Base-by-base conservation (phyloP, 2,329 filamentous ascomycete genomes). In the Cercospora zeae-maydis region DNA sequence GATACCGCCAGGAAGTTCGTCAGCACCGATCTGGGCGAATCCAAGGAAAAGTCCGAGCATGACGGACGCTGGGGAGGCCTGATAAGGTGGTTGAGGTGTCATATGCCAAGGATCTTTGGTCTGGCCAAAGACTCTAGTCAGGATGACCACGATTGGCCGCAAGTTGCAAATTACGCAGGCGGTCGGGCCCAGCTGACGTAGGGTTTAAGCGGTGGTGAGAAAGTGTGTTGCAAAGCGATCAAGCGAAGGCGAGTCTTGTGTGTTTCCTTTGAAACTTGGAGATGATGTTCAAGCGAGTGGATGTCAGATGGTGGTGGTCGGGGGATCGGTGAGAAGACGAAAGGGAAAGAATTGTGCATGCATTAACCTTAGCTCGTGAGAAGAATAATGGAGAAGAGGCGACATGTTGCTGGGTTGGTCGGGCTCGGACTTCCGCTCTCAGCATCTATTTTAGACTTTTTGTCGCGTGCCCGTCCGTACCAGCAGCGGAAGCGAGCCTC, bases 1-100 rank as follows among this genome's bases (percentile, higher is more conserved):
- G 55, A 75, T 70, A 65, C 74, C 74, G 51, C 67, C 67, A 11
- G 73, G 71, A 56, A 75, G 67, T 51, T 67, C 63, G 19, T 74
- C 68, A 19, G 72, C 71, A 16, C 64, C 59, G 55, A 75, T 71
- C 36, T 71, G 67, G 27, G 73, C 66, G 62, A 75, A 73, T 59
- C 68, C 67, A 55, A 73, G 67, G 54, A 73, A 69, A 59, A 73
- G 53, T 16, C 66, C 65, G 58, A 74, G 63, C 66, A 75, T 71
- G 57, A 66, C 64, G 64, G 63, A 63, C 34, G 63, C 61, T 24
- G 49, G 45, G 34, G 37, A 24, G 21, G 33, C 61, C 10, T 39
- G 34, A 24, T 37, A 24, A n/a, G 24, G 36, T 19, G 10, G 45
- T 52, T 52, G 62, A 19, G 62, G 42, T 37, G 53, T 61, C 62